phyloP scores from a whole-genome alignment of 345 rosid species.

The Excoecaria agallocha region DNA sequence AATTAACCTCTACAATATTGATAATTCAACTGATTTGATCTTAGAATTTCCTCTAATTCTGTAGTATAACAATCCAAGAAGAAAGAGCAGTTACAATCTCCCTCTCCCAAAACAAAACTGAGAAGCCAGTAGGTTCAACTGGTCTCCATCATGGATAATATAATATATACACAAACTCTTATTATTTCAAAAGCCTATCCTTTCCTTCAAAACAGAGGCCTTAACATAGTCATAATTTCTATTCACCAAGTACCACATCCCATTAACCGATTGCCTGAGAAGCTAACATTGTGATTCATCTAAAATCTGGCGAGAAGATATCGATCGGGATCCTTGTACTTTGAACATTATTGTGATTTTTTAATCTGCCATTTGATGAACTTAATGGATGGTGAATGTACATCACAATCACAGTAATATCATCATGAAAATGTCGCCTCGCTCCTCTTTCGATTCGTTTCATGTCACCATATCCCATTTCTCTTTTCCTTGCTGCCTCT shows the following conservation, averaged over 20 bases:
- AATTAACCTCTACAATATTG: no score
- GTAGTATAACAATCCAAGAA: no score
- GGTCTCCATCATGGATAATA: no score
- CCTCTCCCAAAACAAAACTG: no score
- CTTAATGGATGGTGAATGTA: conserved; percentile 44
- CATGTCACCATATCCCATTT: conserved; percentile 44
- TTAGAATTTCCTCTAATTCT: no score
- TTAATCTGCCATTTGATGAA: conserved; percentile 27
- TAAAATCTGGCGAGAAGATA: conserved; percentile 40
- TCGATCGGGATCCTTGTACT: conserved; percentile 46
- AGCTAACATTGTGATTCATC: conserved; percentile 23
- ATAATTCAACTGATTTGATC: no score
- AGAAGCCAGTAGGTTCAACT: no score
- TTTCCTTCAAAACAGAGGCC: no score
- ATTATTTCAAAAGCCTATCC: background rate
- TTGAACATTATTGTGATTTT: conserved; percentile 16
- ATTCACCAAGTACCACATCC: background rate
- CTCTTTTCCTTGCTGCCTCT: conserved; percentile 60
- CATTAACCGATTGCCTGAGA: background rate
- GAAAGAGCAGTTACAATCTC: no score
- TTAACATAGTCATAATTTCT: background rate
- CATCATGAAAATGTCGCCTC: conserved; percentile 66
- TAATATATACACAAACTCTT: no score
- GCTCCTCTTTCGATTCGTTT: conserved; percentile 42
- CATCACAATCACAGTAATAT: conserved; percentile 56